A percentile compares a stretch with the other conserved stretches of the same genome.
These are phyloP conservation scores for Lactifluus volemus DNA, from an alignment of 768 basidiomycete genomes.

Conservation along the genomic window DNA sequence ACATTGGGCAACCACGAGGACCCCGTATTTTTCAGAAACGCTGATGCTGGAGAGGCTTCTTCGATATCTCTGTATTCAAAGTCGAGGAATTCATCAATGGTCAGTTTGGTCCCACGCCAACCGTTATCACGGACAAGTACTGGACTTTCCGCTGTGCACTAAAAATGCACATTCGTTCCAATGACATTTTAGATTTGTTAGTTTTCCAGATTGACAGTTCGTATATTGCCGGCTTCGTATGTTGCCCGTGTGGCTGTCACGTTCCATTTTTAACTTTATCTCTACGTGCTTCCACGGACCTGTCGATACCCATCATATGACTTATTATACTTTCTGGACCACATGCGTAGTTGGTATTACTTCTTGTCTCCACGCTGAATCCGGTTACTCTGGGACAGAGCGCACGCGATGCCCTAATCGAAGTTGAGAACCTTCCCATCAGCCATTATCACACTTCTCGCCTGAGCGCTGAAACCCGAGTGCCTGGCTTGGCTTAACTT, in stretches of 20 bases:
- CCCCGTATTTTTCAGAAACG: slow-evolving; percentile 2
- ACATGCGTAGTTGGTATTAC: not conserved
- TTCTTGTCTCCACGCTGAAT: not conserved
- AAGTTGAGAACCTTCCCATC: not conserved
- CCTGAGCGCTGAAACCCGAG: not conserved
- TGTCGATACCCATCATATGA: slow-evolving; percentile 8
- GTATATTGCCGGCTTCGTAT: not conserved
- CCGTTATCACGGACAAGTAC: slow-evolving; percentile 32
- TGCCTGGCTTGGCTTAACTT: not conserved
- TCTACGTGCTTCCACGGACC: not conserved
- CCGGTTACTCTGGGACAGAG: not conserved
- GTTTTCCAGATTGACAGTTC: not conserved
- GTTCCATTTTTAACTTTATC: not conserved
- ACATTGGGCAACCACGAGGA: slow-evolving; percentile 16
- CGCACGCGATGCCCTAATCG: too few species aligned
- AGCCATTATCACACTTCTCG: not conserved
- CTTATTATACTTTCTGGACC: slow-evolving; percentile 6
- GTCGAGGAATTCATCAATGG: slow-evolving; percentile 59
- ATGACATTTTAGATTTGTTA: not conserved
- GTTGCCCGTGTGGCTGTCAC: not conserved
- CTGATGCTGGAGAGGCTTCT: slow-evolving; percentile 12
- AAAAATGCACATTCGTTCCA: not conserved
- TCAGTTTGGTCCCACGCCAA: slow-evolving; percentile 47
- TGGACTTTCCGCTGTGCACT: slow-evolving; percentile 14
- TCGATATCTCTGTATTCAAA: slow-evolving; percentile 38